A percentile compares a stretch with the other conserved stretches of the same genome.
Evolutionary conservation across 306 rosid species (phyloP).

Genomic region (Citrullus amarus): DNA sequence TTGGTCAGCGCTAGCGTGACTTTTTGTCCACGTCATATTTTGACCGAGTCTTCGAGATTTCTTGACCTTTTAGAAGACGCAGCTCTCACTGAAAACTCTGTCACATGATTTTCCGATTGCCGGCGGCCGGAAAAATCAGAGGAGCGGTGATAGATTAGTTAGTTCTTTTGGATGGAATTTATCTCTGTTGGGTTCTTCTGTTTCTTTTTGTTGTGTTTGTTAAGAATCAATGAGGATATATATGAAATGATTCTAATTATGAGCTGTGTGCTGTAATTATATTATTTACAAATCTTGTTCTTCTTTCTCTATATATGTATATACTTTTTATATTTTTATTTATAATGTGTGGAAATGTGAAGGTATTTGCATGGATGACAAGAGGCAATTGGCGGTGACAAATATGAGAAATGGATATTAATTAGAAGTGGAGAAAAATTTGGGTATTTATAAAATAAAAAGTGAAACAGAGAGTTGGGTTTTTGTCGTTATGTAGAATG

Average conservation of each 20-base stretch:
- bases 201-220: neutral
- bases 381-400: neutral
- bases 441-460: neutral
- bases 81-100: neutral
- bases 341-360: neutral
- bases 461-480: neutral
- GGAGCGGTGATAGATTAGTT: neutral
- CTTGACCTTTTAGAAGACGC: neutral
- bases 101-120: neutral
- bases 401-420: neutral
- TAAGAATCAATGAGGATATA: neutral
- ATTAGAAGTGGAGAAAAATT: neutral
- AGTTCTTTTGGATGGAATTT: neutral
- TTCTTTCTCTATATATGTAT: neutral
- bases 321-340: neutral
- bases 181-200: neutral
- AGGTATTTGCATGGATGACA: constrained; percentile 5
- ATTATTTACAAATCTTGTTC: neutral
- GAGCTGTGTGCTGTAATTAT: neutral
- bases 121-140: neutral
- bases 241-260: neutral
- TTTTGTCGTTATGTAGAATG: neutral
- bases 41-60: neutral
- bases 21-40: neutral
- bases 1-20: neutral